Conservation (phyloP, 495 filamentous ascomycete genomes). For the Niebla homalea region DNA sequence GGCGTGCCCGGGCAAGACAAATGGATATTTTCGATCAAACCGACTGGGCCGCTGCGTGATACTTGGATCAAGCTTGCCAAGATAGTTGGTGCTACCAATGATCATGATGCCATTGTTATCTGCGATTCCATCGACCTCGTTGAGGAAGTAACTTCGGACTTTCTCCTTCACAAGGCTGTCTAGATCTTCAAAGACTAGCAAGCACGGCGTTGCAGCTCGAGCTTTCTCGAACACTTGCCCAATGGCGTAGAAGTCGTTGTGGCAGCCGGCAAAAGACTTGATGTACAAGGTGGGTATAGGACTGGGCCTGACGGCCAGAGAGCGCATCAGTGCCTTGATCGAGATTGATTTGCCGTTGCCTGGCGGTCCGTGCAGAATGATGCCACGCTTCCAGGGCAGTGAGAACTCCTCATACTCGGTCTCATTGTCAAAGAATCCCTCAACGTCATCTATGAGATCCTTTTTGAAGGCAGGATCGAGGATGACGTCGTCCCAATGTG, state of each 20-base stretch:
- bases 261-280: conserved; percentile 31
- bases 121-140: conserved; percentile 57
- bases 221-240: conserved; percentile 38
- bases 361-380: conserved; percentile 23
- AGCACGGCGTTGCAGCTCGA: conserved; percentile 27
- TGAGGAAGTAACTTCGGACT: conserved; percentile 53
- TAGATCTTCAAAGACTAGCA: conserved; percentile 53
- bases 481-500: conserved; percentile 33
- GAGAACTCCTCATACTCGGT: conserved; percentile 29
- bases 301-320: conserved; percentile 27
- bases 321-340: conserved; percentile 55
- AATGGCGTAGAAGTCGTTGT: conserved; percentile 20
- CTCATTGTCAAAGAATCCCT: conserved; percentile 31
- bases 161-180: conserved; percentile 43
- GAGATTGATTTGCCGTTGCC: conserved; percentile 59
- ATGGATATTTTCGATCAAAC: conserved; percentile 53
- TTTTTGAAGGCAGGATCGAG: conserved; percentile 33
- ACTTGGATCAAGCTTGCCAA: conserved; percentile 46
- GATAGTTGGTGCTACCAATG: conserved; percentile 49
- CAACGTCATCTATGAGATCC: conserved; percentile 23
- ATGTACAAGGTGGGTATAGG: conserved; percentile 44
- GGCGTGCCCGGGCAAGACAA: conserved; percentile 37
- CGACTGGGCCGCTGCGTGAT: conserved; percentile 50
- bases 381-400: conserved; percentile 29
- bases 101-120: conserved; percentile 55